phyloP scores from a whole-genome alignment of 2,329 filamentous ascomycete genomes.

The Stagonosporopsis tanaceti region DNA sequence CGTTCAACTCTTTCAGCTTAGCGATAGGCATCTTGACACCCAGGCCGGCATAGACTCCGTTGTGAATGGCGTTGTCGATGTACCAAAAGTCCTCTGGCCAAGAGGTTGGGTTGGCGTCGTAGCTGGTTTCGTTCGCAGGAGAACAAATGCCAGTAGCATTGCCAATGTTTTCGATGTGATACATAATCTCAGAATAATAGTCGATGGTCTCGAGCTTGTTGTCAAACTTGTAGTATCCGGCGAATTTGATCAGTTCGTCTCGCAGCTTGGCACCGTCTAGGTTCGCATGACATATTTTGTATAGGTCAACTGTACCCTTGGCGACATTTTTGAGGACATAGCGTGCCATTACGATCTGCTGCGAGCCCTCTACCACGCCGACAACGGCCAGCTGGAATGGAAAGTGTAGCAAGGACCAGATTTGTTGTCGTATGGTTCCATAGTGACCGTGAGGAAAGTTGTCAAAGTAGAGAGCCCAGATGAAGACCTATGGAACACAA shows the following conservation, averaged over 20 bases:
- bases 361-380: slow-evolving; percentile 69
- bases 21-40: slow-evolving; percentile 46
- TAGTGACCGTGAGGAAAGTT: slow-evolving; percentile 61
- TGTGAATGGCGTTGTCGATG: slow-evolving; percentile 33
- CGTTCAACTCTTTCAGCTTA: slow-evolving; percentile 33
- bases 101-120: slow-evolving; percentile 10
- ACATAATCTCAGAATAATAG: slow-evolving; percentile 23
- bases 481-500: slow-evolving; percentile 53
- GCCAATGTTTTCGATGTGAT: slow-evolving; percentile 34
- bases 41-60: slow-evolving; percentile 44
- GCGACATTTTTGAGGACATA: slow-evolving; percentile 56
- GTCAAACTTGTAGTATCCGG: slow-evolving; percentile 45
- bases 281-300: slow-evolving; percentile 47
- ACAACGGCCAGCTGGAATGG: slow-evolving; percentile 70
- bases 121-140: slow-evolving; percentile 25
- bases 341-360: slow-evolving; percentile 62
- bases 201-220: slow-evolving; percentile 38
- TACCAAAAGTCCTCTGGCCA: slow-evolving; percentile 33
- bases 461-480: slow-evolving; percentile 70
- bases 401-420: slow-evolving; percentile 67
- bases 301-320: slow-evolving; percentile 51
- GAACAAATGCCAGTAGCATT: slow-evolving; percentile 46
- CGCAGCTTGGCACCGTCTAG: slow-evolving; percentile 44
- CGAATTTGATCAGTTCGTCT: slow-evolving; percentile 33
- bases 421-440: slow-evolving; percentile 65